phyloP scores from a whole-genome alignment of 2,329 filamentous ascomycete species.

The Neofusicoccum sp. region DNA sequence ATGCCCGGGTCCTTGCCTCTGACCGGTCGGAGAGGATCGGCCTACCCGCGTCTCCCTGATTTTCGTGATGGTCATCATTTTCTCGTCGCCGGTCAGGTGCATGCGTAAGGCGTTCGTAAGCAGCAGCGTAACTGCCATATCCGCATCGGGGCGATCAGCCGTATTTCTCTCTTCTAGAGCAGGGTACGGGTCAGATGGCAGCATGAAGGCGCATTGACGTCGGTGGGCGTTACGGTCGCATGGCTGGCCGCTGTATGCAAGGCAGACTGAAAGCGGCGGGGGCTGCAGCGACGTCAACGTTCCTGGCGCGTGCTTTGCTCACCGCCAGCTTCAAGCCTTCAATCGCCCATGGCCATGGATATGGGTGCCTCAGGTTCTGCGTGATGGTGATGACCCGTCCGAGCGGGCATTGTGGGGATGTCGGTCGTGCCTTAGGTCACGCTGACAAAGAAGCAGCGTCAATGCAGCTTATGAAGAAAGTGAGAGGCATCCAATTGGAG shows the following conservation, averaged over 20 bases:
- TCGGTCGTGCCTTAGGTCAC: neutral
- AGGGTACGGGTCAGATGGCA: neutral
- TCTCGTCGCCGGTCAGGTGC: neutral
- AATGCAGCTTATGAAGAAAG: neutral
- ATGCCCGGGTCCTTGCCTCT: no score
- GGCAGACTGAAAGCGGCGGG: constrained; percentile 1
- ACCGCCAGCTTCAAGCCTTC: neutral
- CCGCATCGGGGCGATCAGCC: neutral
- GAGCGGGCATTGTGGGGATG: neutral
- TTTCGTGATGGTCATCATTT: no score
- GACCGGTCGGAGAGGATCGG: no score
- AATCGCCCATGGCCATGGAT: neutral
- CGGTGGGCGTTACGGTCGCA: neutral
- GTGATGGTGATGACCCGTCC: neutral
- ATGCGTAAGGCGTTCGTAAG: neutral
- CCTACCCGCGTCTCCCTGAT: no score
- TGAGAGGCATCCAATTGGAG: neutral
- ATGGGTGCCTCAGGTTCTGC: neutral
- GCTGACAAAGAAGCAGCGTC: neutral
- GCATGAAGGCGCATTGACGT: constrained; percentile 9
- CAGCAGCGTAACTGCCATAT: no score
- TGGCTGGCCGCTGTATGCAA: neutral
- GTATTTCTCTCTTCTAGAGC: neutral
- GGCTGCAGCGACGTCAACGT: neutral
- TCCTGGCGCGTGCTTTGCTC: neutral